Percentiles rank a stretch among this genome's conserved stretches.
Conservation (phyloP, 495 filamentous ascomycete genomes). For the Chaetomium cochliodes region DNA sequence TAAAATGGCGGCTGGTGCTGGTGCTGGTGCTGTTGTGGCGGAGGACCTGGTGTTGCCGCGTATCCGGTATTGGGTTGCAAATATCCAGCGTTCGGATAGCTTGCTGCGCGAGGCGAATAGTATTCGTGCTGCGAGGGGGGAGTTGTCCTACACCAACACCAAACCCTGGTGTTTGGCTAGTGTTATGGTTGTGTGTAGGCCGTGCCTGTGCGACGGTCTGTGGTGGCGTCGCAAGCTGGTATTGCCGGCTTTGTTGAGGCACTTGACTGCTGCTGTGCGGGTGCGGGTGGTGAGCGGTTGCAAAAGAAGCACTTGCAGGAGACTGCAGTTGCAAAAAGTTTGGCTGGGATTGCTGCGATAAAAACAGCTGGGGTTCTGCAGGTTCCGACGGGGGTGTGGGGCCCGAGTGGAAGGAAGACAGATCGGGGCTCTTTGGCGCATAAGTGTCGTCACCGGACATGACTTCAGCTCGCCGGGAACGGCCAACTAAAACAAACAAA, state of each 20-base stretch:
- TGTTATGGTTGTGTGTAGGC: background rate
- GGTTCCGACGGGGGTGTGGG: conserved; percentile 30
- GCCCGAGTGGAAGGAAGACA: conserved; percentile 51
- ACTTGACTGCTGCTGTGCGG: conserved; percentile 21
- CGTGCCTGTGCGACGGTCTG: conserved; percentile 19
- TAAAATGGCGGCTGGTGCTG: conserved; percentile 9
- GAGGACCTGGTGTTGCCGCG: conserved; percentile 14
- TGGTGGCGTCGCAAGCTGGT: conserved; percentile 24
- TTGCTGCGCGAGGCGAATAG: conserved; percentile 14
- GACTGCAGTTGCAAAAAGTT: conserved; percentile 29
- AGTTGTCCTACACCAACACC: conserved; percentile 6
- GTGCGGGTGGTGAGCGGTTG: conserved; percentile 18
- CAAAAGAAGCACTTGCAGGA: conserved; percentile 26
- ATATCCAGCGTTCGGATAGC: conserved; percentile 7
- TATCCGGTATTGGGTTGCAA: conserved; percentile 15
- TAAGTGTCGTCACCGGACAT: conserved; percentile 51
- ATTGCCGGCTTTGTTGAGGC: conserved; percentile 29
- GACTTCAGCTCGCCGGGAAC: conserved; percentile 11
- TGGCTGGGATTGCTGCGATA: conserved; percentile 28
- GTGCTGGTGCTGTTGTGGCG: conserved; percentile 23
- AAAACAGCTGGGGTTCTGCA: conserved; percentile 27
- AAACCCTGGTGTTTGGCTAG: conserved; percentile 1
- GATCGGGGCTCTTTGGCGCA: conserved; percentile 57
- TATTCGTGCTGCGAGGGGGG: conserved; percentile 19
- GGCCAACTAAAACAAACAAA: conserved; percentile 28